A percentile compares a stretch with the other conserved stretches of the same genome.
These are phyloP conservation scores for Calocera cornea DNA, from an alignment of 768 basidiomycete genomes.

Conservation along the genomic window DNA sequence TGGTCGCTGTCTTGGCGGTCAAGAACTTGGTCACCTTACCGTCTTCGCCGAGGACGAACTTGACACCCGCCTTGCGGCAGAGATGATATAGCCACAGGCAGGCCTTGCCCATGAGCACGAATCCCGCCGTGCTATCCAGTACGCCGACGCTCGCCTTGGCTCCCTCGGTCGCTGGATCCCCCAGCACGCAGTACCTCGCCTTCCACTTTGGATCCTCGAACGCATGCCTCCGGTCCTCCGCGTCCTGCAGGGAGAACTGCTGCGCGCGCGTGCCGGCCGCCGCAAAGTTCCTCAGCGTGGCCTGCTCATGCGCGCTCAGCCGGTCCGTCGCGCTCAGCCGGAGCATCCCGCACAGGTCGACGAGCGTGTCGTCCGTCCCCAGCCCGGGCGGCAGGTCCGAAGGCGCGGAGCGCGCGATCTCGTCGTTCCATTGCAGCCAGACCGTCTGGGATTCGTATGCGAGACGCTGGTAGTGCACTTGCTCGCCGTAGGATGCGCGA, in stretches of 20 bases:
- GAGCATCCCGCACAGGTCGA: neutral
- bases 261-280: neutral
- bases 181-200: neutral
- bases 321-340: neutral
- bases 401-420: neutral
- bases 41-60: neutral
- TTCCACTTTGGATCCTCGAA: neutral
- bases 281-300: neutral
- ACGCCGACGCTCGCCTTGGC: neutral
- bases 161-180: neutral
- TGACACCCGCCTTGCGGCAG: neutral
- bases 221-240: neutral
- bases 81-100: neutral
- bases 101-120: neutral
- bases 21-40: neutral
- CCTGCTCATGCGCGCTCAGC: neutral
- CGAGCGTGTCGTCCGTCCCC: neutral
- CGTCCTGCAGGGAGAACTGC: neutral
- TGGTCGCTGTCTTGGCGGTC: neutral
- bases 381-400: neutral
- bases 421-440: neutral
- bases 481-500: neutral
- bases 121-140: neutral
- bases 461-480: neutral
- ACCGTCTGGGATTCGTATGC: neutral